Conservation (phyloP, 257 asterid genomes). For the Solanum chilense region DNA sequence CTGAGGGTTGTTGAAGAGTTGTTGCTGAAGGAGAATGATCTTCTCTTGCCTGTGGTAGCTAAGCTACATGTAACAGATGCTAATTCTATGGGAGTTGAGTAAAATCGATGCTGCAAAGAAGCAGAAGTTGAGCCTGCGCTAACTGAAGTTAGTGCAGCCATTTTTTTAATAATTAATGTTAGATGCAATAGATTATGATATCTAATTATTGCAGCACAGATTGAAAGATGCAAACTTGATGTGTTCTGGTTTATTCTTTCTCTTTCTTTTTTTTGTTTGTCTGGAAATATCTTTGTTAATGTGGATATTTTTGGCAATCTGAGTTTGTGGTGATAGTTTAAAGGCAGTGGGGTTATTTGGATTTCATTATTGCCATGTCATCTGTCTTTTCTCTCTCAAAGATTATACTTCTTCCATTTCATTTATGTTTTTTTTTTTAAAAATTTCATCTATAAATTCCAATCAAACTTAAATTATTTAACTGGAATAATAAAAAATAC, state of each 20-base stretch:
- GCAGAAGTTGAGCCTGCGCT: conserved; percentile 10
- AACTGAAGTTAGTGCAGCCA: conserved; percentile 36
- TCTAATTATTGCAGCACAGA: background rate
- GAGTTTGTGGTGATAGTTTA: conserved; percentile 49
- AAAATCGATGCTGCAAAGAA: conserved; percentile 21
- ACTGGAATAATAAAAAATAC: too few relatives aligned
- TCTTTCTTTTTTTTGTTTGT: background rate
- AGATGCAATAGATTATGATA: too few relatives aligned
- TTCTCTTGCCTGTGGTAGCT: conserved; percentile 12
- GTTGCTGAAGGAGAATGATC: conserved; percentile 6
- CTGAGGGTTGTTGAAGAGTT: conserved; percentile 17
- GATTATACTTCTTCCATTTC: background rate
- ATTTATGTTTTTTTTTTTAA: too few relatives aligned
- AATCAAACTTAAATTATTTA: too few relatives aligned
- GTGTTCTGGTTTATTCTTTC: too few relatives aligned
- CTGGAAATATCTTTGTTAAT: background rate
- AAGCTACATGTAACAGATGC: conserved; percentile 5
- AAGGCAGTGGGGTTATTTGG: conserved; percentile 11
- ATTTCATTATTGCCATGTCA: conserved; percentile 37
- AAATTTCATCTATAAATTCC: too few relatives aligned
- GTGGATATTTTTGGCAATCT: conserved; percentile 49
- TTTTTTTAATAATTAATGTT: background rate
- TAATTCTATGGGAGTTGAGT: conserved; percentile 19
- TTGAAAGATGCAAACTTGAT: background rate
- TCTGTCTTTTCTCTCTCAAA: conserved; percentile 4